phyloP scores from a whole-genome alignment of 148 eudicot genomes.

The Talinum fruticosum region DNA sequence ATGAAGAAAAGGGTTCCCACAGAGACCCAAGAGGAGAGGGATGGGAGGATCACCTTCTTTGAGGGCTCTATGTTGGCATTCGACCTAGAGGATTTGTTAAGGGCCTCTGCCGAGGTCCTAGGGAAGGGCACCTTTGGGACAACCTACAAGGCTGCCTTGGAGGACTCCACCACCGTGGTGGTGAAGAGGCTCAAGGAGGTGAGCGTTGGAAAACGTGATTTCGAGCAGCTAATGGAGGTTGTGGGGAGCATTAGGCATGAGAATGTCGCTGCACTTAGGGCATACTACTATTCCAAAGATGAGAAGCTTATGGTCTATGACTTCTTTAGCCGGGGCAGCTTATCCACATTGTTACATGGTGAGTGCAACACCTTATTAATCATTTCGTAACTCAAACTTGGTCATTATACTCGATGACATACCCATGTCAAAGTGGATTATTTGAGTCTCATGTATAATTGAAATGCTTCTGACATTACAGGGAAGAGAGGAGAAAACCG shows the following conservation, averaged over 20 bases:
- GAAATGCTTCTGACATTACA: constrained; percentile 12
- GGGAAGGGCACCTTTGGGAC: constrained; percentile 79
- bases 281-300: constrained; percentile 78
- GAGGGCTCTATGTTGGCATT: constrained; percentile 56
- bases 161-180: constrained; percentile 58
- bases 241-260: constrained; percentile 70
- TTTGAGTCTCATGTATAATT: neutral
- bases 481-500: constrained; percentile 56
- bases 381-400: neutral
- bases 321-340: constrained; percentile 57
- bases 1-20: constrained; percentile 31
- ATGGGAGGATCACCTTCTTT: constrained; percentile 53
- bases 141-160: constrained; percentile 71
- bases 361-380: constrained; percentile 10
- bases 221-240: constrained; percentile 73
- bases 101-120: constrained; percentile 85
- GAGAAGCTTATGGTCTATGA: constrained; percentile 89
- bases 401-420: no score
- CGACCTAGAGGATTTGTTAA: constrained; percentile 69
- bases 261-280: constrained; percentile 65
- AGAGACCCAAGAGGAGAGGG: constrained; percentile 33
- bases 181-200: constrained; percentile 72
- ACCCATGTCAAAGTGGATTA: no score
- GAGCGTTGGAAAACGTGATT: constrained; percentile 56
- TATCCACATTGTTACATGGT: constrained; percentile 69